Evolutionary conservation across 768 basidiomycete genomes (phyloP), one percentile per base, ranked within the genome.

Genomic region (Suillus tomentosus): DNA sequence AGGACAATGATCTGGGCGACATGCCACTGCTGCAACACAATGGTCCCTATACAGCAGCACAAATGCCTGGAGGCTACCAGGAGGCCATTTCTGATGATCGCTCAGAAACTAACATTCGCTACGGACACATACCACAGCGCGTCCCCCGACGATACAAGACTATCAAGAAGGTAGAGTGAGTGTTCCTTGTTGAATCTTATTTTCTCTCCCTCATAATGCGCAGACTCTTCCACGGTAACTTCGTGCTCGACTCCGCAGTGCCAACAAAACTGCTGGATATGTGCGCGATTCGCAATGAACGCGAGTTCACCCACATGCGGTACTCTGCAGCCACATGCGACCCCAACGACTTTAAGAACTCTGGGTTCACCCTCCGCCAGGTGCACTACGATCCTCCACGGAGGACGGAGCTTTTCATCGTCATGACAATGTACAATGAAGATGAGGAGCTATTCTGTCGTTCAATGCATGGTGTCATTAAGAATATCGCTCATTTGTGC

Each of bases 341-440:
- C 76, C 96, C 96, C 8, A 95, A 98, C 76, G 88, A 94, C 72
- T 99, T 98, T 76, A 84, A 88, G 70, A 80, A 87, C 34, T 77
- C 85, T 13, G 87, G 91, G 1, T 99, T 96, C 78, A 92, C 94
- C 0, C 82, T 98, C 8, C 87, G 96, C 3, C 96, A 96, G 74
- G 83, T 87, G n/a, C 86, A 93, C 69, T 96, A 96, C 75, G 92
- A 96, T 70, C 95, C 95, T 0, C 91, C 93, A 0, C 82, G 96
- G 22, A 83, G 91, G 40, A 97, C 96, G 40, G 96, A 99, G 76
- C 80, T 98, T 17, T 96, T 97, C 78, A 96, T 98, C 69, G 96
- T 97, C 50, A 91, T 98, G 86, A 98, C 96, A 15, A 97, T 98
- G 95, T 97, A 96, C 75, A 96, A 97, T 71, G 95, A 95, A 71